Base-by-base conservation (phyloP, 805 yeast species). In the Peterozyma xylosa region DNA sequence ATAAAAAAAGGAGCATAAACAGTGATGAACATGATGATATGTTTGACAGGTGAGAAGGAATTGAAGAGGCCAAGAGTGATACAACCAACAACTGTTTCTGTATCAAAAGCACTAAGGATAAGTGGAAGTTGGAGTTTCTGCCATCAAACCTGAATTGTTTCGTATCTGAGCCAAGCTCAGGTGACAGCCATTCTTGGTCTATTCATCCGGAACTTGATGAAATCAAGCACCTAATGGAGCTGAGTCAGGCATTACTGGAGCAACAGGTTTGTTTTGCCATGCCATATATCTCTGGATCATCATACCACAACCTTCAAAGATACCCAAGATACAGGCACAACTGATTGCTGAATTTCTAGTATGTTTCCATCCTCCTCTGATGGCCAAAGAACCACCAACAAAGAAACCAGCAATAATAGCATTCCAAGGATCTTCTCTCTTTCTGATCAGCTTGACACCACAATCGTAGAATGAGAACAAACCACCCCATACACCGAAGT, bases 401-500 rank as follows among this genome's bases (percentile, higher is more conserved):
- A 87, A 87, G 63, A 93, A 89, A 46, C 99, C 99, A 32, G 98
- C 97, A 59, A 91, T 82, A 60, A 93, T 90, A 52, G 97, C 96
- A 63, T 93, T 93, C 86, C 96, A 86, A 6, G 98, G 96, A 65
- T 93, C 99, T 66, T 93, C 99, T 73, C 97, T 87, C 67, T 88
- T 86, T 73, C 99, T 86, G 37, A 93, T 78, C 2, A 91, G 96
- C 66, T 91, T 93, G 39, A 93, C 95, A 13, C 90, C 77, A 73
- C 99, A 93, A 67, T 93, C 99, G 60, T 82, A 93, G 11, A 95
- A 84, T 32, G 97, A 88, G 62, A 93, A 93, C 56, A 93, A 71
- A 48, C 99, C 99, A 74, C 99, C 99, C 99, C 99, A 93, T 35
- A 87, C 96, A 70, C 99, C 99, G 59, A 93, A 91, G 67, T 93